Base-by-base conservation (phyloP, 768 basidiomycete species). In the Auricularia sp. region DNA sequence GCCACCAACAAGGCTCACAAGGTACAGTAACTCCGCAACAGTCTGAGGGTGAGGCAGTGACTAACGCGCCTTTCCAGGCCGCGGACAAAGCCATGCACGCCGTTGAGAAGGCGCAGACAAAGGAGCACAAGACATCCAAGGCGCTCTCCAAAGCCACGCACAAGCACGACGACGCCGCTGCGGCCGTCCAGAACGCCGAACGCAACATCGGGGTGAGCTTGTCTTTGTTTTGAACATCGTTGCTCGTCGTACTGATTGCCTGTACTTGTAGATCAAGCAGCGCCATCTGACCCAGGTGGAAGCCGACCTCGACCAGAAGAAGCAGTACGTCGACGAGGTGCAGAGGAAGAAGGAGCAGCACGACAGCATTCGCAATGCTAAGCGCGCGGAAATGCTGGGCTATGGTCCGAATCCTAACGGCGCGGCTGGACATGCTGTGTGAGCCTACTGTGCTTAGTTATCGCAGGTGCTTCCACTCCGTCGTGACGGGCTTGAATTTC, bases 111-210 rank as follows among this genome's bases (percentile, higher is more conserved):
- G 74, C 81, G 62, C 77, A 80, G 66, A 78, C 79, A 69, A 75
- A 76, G 61, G 85, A 88, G 71, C 77, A 82, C 67, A 78, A 78
- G 66, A 74, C 79, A 3, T 77, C 81, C n/a, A 77, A 80, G 64
- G 77, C 78, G 29, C 72, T 85, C 61, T 81, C 82, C 71, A 78
- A 83, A 62, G 82, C 84, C 7, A 77, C 79, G 16, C 80, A 83
- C 66, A 72, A 76, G 21, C 85, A 85, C 66, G 81, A 87, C 29
- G 69, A 77, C 18, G 81, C 83, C 2, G 64, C 81, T 21, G 73
- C 81, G 16, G 70, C 78, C 61, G 71, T 79, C 29, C 75, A 76
- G 63, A 76, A 71, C 54, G 80, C 81, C 0, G 76, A 80, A 68
- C 77, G 79, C 44, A 77, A 80, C 35, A 73, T 80, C 21, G 74